These are phyloP conservation scores for Clavispora asparagi DNA, from an alignment of 805 yeast species.

Conservation along the genomic window DNA sequence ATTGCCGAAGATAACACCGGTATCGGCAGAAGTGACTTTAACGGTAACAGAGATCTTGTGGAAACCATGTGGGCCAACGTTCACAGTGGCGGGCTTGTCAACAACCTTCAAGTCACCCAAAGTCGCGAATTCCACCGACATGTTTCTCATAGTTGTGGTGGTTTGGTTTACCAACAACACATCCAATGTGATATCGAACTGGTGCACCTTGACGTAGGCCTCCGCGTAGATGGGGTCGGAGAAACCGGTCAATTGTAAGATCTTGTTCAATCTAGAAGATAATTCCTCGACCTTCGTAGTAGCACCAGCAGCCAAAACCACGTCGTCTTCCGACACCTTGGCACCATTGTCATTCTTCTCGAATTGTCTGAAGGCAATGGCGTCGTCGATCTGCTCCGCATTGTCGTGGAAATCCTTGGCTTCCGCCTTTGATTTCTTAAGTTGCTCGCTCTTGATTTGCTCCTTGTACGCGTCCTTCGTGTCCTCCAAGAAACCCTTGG, in stretches of 20 bases:
- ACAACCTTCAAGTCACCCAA: slow-evolving; percentile 93
- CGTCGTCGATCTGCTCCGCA: slow-evolving; percentile 75
- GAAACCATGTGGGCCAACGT: slow-evolving; percentile 97
- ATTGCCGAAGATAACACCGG: slow-evolving; percentile 97
- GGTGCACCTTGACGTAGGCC: slow-evolving; percentile 93
- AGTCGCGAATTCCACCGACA: slow-evolving; percentile 92
- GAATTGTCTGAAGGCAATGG: slow-evolving; percentile 75
- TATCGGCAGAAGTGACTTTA: slow-evolving; percentile 94
- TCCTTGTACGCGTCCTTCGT: slow-evolving; percentile 78
- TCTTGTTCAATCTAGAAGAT: slow-evolving; percentile 77
- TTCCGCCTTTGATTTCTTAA: slow-evolving; percentile 50
- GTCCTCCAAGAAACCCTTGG: slow-evolving; percentile 76
- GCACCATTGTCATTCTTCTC: slow-evolving; percentile 35
- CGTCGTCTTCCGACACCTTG: slow-evolving; percentile 45
- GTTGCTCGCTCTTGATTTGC: slow-evolving; percentile 59
- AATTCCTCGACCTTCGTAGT: slow-evolving; percentile 51
- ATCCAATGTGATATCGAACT: slow-evolving; percentile 91
- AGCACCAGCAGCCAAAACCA: slow-evolving; percentile 49
- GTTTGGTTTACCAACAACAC: slow-evolving; percentile 95
- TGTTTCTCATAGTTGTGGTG: slow-evolving; percentile 78
- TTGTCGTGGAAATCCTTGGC: slow-evolving; percentile 55
- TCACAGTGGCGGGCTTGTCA: slow-evolving; percentile 83
- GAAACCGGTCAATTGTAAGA: slow-evolving; percentile 94
- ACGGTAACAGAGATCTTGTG: slow-evolving; percentile 83
- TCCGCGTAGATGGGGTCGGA: slow-evolving; percentile 98